Evolutionary conservation across 2,329 filamentous ascomycete species (phyloP).

Genomic region (Curvularia lunata): DNA sequence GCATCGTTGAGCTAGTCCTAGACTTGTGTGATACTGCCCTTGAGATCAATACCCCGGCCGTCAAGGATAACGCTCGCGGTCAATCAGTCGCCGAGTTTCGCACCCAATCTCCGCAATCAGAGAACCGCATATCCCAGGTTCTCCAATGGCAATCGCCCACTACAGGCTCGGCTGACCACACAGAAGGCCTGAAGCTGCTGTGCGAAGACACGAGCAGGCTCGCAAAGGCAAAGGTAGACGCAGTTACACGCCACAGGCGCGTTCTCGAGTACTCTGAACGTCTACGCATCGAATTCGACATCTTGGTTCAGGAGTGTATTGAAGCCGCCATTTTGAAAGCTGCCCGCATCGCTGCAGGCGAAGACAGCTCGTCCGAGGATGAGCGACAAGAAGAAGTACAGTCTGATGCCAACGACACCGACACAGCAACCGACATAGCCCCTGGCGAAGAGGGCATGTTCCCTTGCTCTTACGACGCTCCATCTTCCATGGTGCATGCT

Average conservation of each 20-base stretch:
- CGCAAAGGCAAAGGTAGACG: constrained; percentile 88
- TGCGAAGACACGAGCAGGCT: constrained; percentile 88
- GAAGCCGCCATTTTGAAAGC: constrained; percentile 90
- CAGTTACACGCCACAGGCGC: constrained; percentile 85
- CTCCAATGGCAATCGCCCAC: constrained; percentile 96
- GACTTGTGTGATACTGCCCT: constrained; percentile 95
- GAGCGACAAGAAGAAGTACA: constrained; percentile 55
- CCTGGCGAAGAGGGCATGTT: constrained; percentile 62
- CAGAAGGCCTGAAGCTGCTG: constrained; percentile 85
- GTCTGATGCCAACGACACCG: constrained; percentile 52
- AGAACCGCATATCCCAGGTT: constrained; percentile 92
- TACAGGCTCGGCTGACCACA: constrained; percentile 88
- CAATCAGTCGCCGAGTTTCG: constrained; percentile 77
- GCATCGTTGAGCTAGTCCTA: constrained; percentile 92
- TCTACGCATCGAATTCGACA: constrained; percentile 90
- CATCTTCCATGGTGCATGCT: constrained; percentile 63
- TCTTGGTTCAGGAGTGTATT: constrained; percentile 94
- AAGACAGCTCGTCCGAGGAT: constrained; percentile 76
- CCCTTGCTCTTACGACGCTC: constrained; percentile 63
- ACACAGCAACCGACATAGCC: constrained; percentile 26
- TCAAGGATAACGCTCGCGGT: constrained; percentile 76
- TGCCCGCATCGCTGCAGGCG: constrained; percentile 82
- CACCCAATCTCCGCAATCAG: constrained; percentile 94
- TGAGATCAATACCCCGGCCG: constrained; percentile 90
- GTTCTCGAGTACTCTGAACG: constrained; percentile 97